Evolutionary conservation across 139 green algal species (phyloP).

Genomic region (Nannochloris sp.): DNA sequence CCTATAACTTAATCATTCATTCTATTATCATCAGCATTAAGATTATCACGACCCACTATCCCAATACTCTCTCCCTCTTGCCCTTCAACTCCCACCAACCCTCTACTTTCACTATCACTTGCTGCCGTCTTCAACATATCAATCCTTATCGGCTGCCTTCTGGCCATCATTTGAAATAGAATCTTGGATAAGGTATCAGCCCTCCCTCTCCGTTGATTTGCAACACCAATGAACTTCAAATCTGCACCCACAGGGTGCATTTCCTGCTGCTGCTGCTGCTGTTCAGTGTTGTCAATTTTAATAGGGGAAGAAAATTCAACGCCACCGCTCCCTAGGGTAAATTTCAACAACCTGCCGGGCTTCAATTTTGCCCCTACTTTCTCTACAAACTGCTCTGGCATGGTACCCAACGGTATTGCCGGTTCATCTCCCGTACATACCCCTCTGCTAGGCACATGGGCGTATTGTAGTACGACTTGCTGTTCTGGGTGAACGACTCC

Average conservation of each 20-base stretch:
- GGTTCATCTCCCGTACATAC: conserved; percentile 68
- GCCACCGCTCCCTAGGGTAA: conserved; percentile 42
- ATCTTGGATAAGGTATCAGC: conserved; percentile 78
- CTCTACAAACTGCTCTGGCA: conserved; percentile 38
- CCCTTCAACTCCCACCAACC: no score
- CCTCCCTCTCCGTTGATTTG: conserved; percentile 53
- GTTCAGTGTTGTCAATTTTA: no score
- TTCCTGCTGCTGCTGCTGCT: no score
- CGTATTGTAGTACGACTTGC: conserved; percentile 49
- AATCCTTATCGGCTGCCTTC: conserved; percentile 46
- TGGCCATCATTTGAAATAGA: conserved; percentile 74
- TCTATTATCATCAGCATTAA: no score
- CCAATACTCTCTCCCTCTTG: no score
- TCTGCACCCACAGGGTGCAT: conserved; percentile 52
- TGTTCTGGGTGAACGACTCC: conserved; percentile 30
- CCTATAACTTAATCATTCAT: no score
- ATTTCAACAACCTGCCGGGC: conserved; percentile 58
- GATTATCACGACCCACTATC: no score
- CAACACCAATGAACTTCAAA: conserved; percentile 52
- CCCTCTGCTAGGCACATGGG: conserved; percentile 18
- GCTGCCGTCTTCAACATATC: no score
- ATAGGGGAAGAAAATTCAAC: conserved; percentile 14
- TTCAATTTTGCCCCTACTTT: conserved; percentile 14
- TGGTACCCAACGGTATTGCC: conserved; percentile 59
- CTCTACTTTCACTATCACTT: no score